These are phyloP conservation scores for Rubroshorea leprosula DNA, from an alignment of 345 rosid genomes.

Conservation along the genomic window DNA sequence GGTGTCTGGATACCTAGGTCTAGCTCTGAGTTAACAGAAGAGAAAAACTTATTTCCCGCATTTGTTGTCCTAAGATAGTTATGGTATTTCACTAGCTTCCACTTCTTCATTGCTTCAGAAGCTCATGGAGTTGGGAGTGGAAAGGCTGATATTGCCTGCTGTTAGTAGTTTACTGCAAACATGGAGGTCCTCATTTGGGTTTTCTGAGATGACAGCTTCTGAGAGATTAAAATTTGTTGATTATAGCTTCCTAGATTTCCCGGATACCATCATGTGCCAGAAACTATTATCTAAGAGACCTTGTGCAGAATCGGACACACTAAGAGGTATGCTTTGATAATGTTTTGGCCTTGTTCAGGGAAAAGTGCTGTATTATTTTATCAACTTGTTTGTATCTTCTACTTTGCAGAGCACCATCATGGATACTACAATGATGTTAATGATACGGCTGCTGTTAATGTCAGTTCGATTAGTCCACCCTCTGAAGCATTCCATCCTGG, in stretches of 20 bases:
- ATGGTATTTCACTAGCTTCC: neutral
- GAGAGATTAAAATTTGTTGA: slow-evolving; percentile 49
- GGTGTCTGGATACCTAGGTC: no score
- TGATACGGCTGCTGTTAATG: slow-evolving; percentile 22
- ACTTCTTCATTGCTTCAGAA: slow-evolving; percentile 36
- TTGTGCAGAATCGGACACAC: slow-evolving; percentile 19
- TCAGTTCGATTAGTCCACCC: slow-evolving; percentile 30
- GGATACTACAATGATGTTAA: slow-evolving; percentile 16
- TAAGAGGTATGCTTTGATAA: slow-evolving; percentile 22
- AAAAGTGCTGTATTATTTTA: neutral
- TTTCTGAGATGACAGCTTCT: slow-evolving; percentile 41
- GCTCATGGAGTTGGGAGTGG: slow-evolving; percentile 52
- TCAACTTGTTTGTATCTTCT: slow-evolving; percentile 6
- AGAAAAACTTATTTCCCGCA: neutral
- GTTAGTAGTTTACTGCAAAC: slow-evolving; percentile 51
- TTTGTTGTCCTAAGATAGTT: neutral
- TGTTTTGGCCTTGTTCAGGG: neutral
- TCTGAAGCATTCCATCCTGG: slow-evolving; percentile 36
- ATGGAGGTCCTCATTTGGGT: slow-evolving; percentile 78
- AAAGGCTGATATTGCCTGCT: slow-evolving; percentile 75
- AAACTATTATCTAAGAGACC: slow-evolving; percentile 33
- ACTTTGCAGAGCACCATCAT: slow-evolving; percentile 30
- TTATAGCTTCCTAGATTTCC: slow-evolving; percentile 63
- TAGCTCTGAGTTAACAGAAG: no score
- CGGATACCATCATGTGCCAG: slow-evolving; percentile 64